Conservation (phyloP, 2,329 filamentous ascomycete species). For the Hypoxylon sp. region DNA sequence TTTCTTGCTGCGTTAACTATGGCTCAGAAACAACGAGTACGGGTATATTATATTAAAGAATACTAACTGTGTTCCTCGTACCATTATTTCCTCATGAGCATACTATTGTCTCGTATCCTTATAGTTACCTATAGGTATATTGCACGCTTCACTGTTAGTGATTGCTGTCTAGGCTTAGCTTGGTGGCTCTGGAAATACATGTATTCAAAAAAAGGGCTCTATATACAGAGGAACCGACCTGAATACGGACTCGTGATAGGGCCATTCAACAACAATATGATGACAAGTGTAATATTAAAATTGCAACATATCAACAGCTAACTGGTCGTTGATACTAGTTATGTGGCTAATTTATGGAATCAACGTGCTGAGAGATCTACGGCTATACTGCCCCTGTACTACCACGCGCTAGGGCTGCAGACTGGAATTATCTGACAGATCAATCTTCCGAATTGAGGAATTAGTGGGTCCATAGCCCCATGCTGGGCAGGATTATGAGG, state of each 20-base stretch:
- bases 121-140: too few species aligned
- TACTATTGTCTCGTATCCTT: too few species aligned
- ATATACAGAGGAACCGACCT: too few species aligned
- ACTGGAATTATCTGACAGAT: constrained; percentile 33
- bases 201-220: too few species aligned
- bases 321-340: neutral
- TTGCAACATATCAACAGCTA: constrained; percentile 17
- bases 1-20: neutral
- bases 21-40: neutral
- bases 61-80: neutral
- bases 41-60: neutral
- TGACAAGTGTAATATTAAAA: neutral
- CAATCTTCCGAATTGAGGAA: constrained; percentile 26
- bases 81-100: too few species aligned
- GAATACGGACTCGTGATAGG: too few species aligned
- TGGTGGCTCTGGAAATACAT: too few species aligned
- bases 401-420: neutral
- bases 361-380: constrained; percentile 7
- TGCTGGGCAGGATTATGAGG: neutral
- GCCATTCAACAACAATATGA: neutral
- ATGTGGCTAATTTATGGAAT: constrained; percentile 2
- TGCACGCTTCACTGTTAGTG: too few species aligned
- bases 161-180: too few species aligned
- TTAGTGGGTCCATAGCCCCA: constrained; percentile 31
- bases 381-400: neutral